A percentile compares a stretch with the other conserved stretches of the same genome.
Conservation (phyloP, 225 moss, liverwort and hornwort species). For the Physcomitrellopsis africana region DNA sequence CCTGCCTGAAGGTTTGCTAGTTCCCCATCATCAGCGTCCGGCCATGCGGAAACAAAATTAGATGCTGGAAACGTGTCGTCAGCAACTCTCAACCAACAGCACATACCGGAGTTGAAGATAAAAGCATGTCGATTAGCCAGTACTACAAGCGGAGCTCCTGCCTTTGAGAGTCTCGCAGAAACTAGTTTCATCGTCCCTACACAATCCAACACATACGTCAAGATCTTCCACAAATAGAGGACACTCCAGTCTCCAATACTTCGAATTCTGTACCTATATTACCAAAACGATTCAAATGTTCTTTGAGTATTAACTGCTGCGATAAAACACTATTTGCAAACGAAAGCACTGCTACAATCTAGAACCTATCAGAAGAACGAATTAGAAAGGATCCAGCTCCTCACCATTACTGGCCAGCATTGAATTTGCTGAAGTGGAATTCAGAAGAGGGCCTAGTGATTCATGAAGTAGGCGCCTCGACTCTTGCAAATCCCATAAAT, state of each 20-base stretch:
- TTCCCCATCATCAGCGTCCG: constrained; percentile 32
- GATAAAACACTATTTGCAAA: not conserved
- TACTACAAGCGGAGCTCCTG: constrained; percentile 64
- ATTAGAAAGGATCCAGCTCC: not conserved
- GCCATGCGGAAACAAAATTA: constrained; percentile 38
- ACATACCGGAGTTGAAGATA: constrained; percentile 59
- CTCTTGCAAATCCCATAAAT: constrained; percentile 66
- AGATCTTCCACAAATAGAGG: not conserved
- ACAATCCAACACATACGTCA: not conserved
- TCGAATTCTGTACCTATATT: not conserved
- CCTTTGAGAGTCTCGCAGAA: constrained; percentile 62
- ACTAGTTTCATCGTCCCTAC: constrained; percentile 50
- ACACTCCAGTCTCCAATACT: not conserved
- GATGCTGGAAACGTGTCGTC: constrained; percentile 59
- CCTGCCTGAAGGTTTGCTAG: constrained; percentile 35
- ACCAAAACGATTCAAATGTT: not conserved
- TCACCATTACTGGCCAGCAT: constrained; percentile 22
- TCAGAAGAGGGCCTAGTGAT: constrained; percentile 31
- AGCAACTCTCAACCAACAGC: constrained; percentile 67
- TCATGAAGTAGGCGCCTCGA: constrained; percentile 58
- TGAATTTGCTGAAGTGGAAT: constrained; percentile 19
- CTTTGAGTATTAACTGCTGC: not conserved
- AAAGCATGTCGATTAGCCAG: constrained; percentile 66
- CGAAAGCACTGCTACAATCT: not conserved
- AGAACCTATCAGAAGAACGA: not conserved